A percentile compares a stretch with the other conserved stretches of the same genome.
Evolutionary conservation across 2,329 filamentous ascomycete species (phyloP).

Genomic region (Plectosphaerella cucumerina): DNA sequence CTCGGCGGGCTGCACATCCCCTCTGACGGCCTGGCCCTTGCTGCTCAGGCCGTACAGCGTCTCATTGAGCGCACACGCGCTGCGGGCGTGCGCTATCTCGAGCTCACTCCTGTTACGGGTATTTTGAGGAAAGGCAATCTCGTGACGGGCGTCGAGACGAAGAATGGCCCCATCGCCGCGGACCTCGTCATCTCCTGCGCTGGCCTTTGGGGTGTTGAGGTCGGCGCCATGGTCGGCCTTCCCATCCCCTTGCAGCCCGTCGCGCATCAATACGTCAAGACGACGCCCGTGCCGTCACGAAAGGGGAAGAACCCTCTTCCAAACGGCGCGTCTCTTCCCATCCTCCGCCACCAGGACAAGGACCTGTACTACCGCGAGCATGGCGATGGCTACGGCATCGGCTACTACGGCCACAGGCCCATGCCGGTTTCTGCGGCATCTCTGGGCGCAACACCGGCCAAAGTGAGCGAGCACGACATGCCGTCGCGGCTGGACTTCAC

Average conservation of each 20-base stretch:
- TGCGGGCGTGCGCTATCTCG: conserved; percentile 56
- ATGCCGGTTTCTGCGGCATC: conserved; percentile 55
- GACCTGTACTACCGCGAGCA: conserved; percentile 64
- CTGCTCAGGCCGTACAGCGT: conserved; percentile 56
- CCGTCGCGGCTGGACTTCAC: conserved; percentile 60
- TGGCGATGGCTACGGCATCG: conserved; percentile 58
- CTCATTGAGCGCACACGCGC: conserved; percentile 53
- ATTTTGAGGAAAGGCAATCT: conserved; percentile 43
- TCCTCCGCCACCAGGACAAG: conserved; percentile 58
- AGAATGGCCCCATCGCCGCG: conserved; percentile 43
- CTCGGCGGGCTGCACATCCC: conserved; percentile 58
- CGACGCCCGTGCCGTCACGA: conserved; percentile 43
- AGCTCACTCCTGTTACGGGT: conserved; percentile 51
- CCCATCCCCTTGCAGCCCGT: conserved; percentile 56
- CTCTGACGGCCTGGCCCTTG: conserved; percentile 56
- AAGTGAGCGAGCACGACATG: conserved; percentile 57
- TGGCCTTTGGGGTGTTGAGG: conserved; percentile 63
- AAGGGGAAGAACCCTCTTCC: conserved; percentile 28
- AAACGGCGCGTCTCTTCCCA: conserved; percentile 51
- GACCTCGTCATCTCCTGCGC: conserved; percentile 61
- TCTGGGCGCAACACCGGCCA: conserved; percentile 45
- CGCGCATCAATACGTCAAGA: conserved; percentile 62
- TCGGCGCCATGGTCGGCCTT: conserved; percentile 57
- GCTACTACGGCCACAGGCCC: conserved; percentile 59
- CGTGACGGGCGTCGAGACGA: conserved; percentile 53